Conservation (phyloP, 1,284 basidiomycete genomes). For the Papiliotrema nemorosa region DNA sequence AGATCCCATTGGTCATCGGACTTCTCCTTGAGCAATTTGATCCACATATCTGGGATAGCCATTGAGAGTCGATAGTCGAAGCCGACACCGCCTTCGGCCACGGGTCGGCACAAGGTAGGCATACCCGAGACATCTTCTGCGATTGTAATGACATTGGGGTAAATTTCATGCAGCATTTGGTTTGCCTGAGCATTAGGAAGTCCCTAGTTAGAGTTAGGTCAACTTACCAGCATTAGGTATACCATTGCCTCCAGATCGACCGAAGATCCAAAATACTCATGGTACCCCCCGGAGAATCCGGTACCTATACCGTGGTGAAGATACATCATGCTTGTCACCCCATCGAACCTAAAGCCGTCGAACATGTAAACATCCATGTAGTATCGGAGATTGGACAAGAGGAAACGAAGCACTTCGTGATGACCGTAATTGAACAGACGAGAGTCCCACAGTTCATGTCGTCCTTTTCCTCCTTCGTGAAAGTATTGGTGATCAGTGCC, state of each 20-base stretch:
- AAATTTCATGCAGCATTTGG: slow-evolving; percentile 76
- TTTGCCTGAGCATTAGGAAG: slow-evolving; percentile 68
- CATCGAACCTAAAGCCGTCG: slow-evolving; percentile 97
- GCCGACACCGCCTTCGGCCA: slow-evolving; percentile 79
- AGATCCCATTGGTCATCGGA: slow-evolving; percentile 86
- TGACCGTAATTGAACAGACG: slow-evolving; percentile 93
- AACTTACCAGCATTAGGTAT: slow-evolving; percentile 90
- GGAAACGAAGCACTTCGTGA: slow-evolving; percentile 90
- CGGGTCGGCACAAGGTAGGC: slow-evolving; percentile 85
- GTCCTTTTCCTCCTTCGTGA: slow-evolving; percentile 84
- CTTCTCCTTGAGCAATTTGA: slow-evolving; percentile 94
- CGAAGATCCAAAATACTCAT: slow-evolving; percentile 88
- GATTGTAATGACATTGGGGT: slow-evolving; percentile 79
- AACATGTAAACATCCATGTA: slow-evolving; percentile 95
- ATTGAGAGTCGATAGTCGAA: slow-evolving; percentile 98
- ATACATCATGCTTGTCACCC: slow-evolving; percentile 99
- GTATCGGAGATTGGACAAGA: slow-evolving; percentile 90
- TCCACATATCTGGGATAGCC: slow-evolving; percentile 99
- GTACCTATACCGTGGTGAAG: slow-evolving; percentile 94
- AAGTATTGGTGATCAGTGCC: slow-evolving; percentile 96
- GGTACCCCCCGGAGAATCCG: slow-evolving; percentile 92
- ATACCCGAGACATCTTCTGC: slow-evolving; percentile 97
- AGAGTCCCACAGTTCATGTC: slow-evolving; percentile 92
- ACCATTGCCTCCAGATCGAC: slow-evolving; percentile 87
- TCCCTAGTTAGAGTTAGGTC: neutral